Base-by-base conservation (phyloP, 1,284 basidiomycete genomes). In the Cutaneotrichosporon cutaneum region DNA sequence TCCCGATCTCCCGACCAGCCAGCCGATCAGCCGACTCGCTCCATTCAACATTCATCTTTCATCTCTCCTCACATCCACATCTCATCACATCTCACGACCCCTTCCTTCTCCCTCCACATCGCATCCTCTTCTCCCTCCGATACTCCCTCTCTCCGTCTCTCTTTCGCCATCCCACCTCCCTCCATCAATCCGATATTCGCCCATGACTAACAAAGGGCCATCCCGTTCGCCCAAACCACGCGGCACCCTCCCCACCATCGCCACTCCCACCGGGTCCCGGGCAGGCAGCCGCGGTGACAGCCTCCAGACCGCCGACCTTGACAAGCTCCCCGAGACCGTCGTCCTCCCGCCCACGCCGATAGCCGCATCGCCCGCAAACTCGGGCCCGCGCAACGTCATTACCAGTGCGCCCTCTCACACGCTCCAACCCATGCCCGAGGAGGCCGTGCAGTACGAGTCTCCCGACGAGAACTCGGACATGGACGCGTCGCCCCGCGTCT, bases 381-480 rank as follows among this genome's bases (percentile, higher is more conserved):
- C 51, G 9, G 51, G 14, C 35, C 33, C 52, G 10, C n/a, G 13
- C 33, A 36, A 36, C 30, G 39, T 42, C 39, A n/a, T 16, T 27
- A 13, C 22, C 16, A 18, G 24, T 22, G 21, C 18, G 7, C n/a
- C 21, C 52, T 8, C 22, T 10, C 21, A 42, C 22, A 10, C 51
- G 5, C 32, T 53, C 32, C 51, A 53, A 21, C 32, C 52, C 16
- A 45, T n/a, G 2, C 18, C 54, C 3, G 54, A 56, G 27, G 54
- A 56, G 39, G 13, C 22, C n/a, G 42, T 56, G 39, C 54, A 56
- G 39, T 56, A 56, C 54, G 54, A 56, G 16, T 56, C 54, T 18
- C 54, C 54, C 22, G 54, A 56, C 26, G 54, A 56, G 26, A 33
- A 18, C 22, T 54, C 52, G 13, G 52, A 54, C 52, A 39, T 54